Percentiles rank a stretch among this genome's conserved stretches.
phyloP scores from a whole-genome alignment of 768 basidiomycete genomes.

The Leccinum truebloodii region DNA sequence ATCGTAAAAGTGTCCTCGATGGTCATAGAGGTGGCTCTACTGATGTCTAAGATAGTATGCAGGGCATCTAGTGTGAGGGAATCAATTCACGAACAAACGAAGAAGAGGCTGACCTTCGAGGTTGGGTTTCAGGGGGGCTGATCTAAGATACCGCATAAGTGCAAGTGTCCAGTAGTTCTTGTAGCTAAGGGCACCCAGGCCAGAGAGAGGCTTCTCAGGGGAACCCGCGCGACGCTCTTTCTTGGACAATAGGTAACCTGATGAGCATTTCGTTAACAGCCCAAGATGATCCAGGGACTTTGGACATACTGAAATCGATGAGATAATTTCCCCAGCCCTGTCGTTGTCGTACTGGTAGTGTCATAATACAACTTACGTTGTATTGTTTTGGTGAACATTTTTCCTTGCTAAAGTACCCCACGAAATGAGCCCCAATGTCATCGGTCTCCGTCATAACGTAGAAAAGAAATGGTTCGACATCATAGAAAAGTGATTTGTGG shows the following conservation, averaged over 20 bases:
- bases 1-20: slow-evolving; percentile 82
- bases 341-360: slow-evolving; percentile 89
- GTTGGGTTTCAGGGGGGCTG: slow-evolving; percentile 57
- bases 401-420: slow-evolving; percentile 99
- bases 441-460: slow-evolving; percentile 96
- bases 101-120: slow-evolving; percentile 65
- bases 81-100: slow-evolving; percentile 14
- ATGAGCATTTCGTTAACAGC: slow-evolving; percentile 1
- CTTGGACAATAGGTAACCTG: slow-evolving; percentile 95
- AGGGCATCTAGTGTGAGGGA: slow-evolving; percentile 21
- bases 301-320: slow-evolving; percentile 87
- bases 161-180: slow-evolving; percentile 92
- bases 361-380: slow-evolving; percentile 99
- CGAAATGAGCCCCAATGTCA: slow-evolving; percentile 87
- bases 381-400: slow-evolving; percentile 95
- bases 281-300: slow-evolving; percentile 9
- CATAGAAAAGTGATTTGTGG: slow-evolving; percentile 98
- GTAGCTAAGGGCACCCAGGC: slow-evolving; percentile 91
- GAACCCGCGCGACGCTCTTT: slow-evolving; percentile 90
- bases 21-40: slow-evolving; percentile 85
- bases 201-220: slow-evolving; percentile 95
- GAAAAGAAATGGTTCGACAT: slow-evolving; percentile 98
- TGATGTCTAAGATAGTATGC: slow-evolving; percentile 62
- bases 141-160: slow-evolving; percentile 75
- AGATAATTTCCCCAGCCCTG: slow-evolving; percentile 96